These are phyloP conservation scores for Chalciporus piperatus DNA, from an alignment of 768 basidiomycete genomes.

Conservation along the genomic window DNA sequence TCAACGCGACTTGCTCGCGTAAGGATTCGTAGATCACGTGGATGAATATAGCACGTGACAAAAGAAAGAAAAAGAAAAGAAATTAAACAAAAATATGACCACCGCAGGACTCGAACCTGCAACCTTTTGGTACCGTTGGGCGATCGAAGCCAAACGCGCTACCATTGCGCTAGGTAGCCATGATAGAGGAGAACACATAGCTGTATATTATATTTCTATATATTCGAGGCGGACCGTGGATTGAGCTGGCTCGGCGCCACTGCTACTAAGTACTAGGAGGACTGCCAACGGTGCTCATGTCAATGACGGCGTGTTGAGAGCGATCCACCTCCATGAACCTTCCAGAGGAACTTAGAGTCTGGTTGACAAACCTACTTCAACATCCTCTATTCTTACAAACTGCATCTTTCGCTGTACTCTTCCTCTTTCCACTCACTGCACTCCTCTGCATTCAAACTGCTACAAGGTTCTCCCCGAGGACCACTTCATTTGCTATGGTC, in stretches of 20 bases:
- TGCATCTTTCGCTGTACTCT: conserved; percentile 52
- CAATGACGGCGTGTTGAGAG: conserved; percentile 25
- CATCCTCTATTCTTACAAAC: conserved; percentile 51
- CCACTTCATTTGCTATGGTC: conserved; percentile 44
- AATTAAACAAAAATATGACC: conserved; percentile 50
- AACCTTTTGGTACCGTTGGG: conserved; percentile 83
- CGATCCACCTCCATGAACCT: conserved; percentile 40
- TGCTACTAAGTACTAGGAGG: conserved; percentile 12
- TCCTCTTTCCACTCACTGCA: conserved; percentile 40
- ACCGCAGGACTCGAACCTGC: conserved; percentile 97
- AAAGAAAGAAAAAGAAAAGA: background rate
- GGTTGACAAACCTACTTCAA: conserved; percentile 37
- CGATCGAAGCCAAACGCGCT: conserved; percentile 94
- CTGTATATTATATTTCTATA: background rate
- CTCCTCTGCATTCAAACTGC: conserved; percentile 30
- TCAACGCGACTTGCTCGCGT: conserved; percentile 3
- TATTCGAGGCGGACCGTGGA: background rate
- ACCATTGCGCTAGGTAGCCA: conserved; percentile 90
- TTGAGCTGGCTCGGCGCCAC: conserved; percentile 20
- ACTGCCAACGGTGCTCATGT: conserved; percentile 26
- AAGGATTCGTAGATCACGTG: background rate
- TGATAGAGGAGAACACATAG: background rate
- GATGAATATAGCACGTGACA: background rate
- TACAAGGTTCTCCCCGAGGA: conserved; percentile 28
- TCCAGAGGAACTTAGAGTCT: conserved; percentile 38